Evolutionary conservation across 805 yeast genomes (phyloP), one percentile per base, ranked within the genome.

Genomic region (Candida yuanshanica): DNA sequence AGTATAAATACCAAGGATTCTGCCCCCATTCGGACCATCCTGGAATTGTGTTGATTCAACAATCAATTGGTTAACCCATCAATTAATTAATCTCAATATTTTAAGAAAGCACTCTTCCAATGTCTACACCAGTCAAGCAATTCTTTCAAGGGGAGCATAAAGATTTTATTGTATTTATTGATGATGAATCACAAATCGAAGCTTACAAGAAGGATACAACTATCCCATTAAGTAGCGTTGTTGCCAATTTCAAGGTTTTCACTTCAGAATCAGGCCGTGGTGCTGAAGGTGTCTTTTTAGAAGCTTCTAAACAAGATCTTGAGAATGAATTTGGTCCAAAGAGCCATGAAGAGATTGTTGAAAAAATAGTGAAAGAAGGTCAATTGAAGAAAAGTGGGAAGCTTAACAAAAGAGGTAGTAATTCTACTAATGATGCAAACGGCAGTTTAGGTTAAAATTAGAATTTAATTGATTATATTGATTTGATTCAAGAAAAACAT

Each of bases 161-260:
- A 39, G 95, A 85, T 59, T 81, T 85, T 46, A 67, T 81, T 32
- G 71, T 82, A 33, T 83, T 84, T 58, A 72, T 74, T 11, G 83
- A 80, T 36, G 75, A 79, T 37, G 59, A 61, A 11, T 77, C 72
- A 0, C 66, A 66, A 2, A 70, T 70, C 25, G 56, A 74, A 4
- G 65, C 72, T 29, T 84, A 67, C 63, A 60, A 60, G 38, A 66
- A 68, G 20, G 77, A 76, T 29, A 79, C 79, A 44, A 45, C 66
- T 1, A 51, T 71, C 25, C 81, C 91, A 18, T 64, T 82, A 43
- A 65, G 77, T 11, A 79, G 76, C 32, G 73, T 83, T 5, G 79
- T 84, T 1, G 80, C 81, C 0, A 68, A 72, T 8, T 84, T 75
- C 66, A 75, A 81, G 52, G 70, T 87, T n/a, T 88, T 71, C 56